A percentile compares a stretch with the other conserved stretches of the same genome.
Evolutionary conservation across 306 rosid species (phyloP).

Genomic region (Cucumis hystrix): DNA sequence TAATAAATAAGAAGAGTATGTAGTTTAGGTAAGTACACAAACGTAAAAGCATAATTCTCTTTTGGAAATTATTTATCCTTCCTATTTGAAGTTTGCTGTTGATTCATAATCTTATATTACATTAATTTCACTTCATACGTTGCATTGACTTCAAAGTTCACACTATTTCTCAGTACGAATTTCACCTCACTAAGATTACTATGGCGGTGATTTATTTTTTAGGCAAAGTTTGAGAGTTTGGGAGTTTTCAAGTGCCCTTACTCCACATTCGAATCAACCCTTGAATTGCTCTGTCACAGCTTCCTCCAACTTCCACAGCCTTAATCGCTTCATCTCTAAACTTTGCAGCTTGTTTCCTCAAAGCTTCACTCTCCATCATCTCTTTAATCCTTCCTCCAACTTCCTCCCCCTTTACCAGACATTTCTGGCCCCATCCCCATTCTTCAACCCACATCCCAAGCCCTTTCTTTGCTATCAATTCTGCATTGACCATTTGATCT

Average conservation of each 20-base stretch:
- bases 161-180: too few species aligned
- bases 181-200: too few species aligned
- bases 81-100: too few species aligned
- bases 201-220: too few species aligned
- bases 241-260: background rate
- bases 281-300: slow-evolving; percentile 8
- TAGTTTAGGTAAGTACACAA: too few species aligned
- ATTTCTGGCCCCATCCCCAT: slow-evolving; percentile 42
- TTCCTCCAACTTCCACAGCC: slow-evolving; percentile 24
- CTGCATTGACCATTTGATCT: slow-evolving; percentile 45
- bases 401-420: slow-evolving; percentile 33
- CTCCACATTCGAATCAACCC: slow-evolving; percentile 16
- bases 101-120: too few species aligned
- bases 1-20: too few species aligned
- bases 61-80: too few species aligned
- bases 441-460: slow-evolving; percentile 34
- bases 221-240: too few species aligned
- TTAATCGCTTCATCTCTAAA: slow-evolving; percentile 20
- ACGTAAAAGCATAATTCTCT: too few species aligned
- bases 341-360: slow-evolving; percentile 13
- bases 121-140: too few species aligned
- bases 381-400: slow-evolving; percentile 34
- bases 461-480: slow-evolving; percentile 25
- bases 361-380: slow-evolving; percentile 26
- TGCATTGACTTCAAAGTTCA: too few species aligned